Percentiles rank a stretch among this genome's conserved stretches.
These are phyloP conservation scores for Apiospora aurea DNA, from an alignment of 2,329 filamentous ascomycete genomes.

Conservation along the genomic window DNA sequence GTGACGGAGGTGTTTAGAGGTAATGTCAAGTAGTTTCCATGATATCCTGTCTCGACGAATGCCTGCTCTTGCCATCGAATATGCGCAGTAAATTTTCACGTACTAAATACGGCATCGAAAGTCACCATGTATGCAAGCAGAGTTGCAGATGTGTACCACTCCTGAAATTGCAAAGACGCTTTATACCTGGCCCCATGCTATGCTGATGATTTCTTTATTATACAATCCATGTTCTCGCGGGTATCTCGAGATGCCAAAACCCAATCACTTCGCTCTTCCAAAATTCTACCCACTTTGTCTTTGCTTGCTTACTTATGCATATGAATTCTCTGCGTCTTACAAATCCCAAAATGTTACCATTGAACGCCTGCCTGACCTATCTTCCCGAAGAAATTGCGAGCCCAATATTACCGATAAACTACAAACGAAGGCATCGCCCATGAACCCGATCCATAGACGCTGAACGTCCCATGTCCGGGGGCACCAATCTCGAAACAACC, in stretches of 20 bases:
- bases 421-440: neutral
- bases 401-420: neutral
- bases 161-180: neutral
- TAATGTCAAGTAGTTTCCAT: too few relatives aligned
- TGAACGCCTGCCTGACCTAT: neutral
- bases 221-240: neutral
- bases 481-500: neutral
- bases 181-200: neutral
- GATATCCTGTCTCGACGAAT: too few relatives aligned
- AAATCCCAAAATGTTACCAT: neutral
- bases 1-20: too few relatives aligned
- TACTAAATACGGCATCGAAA: neutral
- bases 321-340: neutral
- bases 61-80: neutral
- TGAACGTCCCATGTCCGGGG: neutral
- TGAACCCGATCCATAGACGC: neutral
- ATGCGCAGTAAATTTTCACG: neutral
- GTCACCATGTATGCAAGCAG: neutral
- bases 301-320: neutral
- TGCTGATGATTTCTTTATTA: constrained; percentile 1
- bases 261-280: neutral
- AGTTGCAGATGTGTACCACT: neutral
- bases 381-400: neutral
- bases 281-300: neutral
- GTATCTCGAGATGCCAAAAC: constrained; percentile 1